Evolutionary conservation across 2,329 filamentous ascomycete species (phyloP).

Genomic region (Alternaria gansuensis): DNA sequence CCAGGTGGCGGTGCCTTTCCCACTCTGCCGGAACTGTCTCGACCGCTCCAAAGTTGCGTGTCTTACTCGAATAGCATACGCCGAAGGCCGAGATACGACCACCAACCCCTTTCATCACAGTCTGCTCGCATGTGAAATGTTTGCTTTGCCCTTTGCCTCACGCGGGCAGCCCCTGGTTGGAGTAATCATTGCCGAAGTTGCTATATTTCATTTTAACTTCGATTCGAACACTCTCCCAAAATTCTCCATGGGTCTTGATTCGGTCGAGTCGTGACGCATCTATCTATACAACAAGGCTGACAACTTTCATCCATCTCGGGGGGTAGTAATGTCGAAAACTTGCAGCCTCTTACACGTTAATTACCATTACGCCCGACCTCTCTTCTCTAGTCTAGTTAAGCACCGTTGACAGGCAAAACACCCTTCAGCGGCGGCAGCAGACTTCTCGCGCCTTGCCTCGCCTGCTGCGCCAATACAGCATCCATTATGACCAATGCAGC

Average conservation of each 20-base stretch:
- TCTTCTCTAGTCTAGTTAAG: background rate
- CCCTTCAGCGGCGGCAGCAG: conserved; percentile 52
- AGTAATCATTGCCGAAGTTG: background rate
- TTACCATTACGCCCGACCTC: conserved; percentile 1
- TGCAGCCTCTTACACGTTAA: conserved; percentile 9
- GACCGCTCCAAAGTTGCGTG: background rate
- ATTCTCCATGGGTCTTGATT: background rate
- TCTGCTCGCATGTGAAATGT: background rate
- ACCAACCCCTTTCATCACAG: background rate
- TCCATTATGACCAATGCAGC: conserved; percentile 87
- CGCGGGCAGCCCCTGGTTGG: background rate
- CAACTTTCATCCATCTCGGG: conserved; percentile 9
- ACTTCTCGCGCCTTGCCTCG: conserved; percentile 55
- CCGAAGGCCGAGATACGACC: background rate
- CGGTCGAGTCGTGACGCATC: background rate
- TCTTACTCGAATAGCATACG: background rate
- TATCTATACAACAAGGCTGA: conserved; percentile 1
- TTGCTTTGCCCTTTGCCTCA: background rate
- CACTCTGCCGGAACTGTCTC: background rate
- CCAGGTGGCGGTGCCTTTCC: background rate
- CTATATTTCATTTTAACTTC: background rate
- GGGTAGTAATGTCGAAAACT: background rate
- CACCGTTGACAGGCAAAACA: conserved; percentile 45
- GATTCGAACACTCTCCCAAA: background rate
- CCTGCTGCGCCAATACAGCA: conserved; percentile 82